phyloP scores from a whole-genome alignment of 2,329 filamentous ascomycete species.

The Penicillium sp. region DNA sequence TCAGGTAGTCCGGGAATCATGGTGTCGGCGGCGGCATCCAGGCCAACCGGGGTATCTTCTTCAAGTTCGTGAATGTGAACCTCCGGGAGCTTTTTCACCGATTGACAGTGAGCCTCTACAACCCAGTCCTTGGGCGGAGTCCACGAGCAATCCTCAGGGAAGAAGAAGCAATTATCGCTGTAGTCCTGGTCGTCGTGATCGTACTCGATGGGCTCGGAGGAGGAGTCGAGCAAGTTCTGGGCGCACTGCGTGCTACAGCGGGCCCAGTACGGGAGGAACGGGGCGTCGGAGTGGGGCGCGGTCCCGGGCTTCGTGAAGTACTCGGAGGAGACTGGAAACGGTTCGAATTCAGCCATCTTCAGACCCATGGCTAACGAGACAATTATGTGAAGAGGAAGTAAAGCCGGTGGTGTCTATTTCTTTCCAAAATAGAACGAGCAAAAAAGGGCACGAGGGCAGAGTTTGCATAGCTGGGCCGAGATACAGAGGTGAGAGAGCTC shows the following conservation, averaged over 20 bases:
- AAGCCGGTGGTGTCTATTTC: constrained; percentile 4
- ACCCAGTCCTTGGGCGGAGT: constrained; percentile 36
- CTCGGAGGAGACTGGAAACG: constrained; percentile 23
- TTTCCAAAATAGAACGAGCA: constrained; percentile 6
- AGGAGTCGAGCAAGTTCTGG: constrained; percentile 42
- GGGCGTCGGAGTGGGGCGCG: constrained; percentile 19
- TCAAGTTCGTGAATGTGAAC: constrained; percentile 4
- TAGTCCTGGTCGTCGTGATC: constrained; percentile 46
- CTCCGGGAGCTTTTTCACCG: constrained; percentile 8
- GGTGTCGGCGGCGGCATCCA: constrained; percentile 28
- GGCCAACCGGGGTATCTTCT: constrained; percentile 16
- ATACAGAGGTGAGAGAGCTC: not conserved
- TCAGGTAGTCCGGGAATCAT: constrained; percentile 46
- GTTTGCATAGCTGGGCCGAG: constrained; percentile 13
- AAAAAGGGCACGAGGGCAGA: constrained; percentile 9
- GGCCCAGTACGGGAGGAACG: constrained; percentile 43
- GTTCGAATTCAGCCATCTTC: constrained; percentile 32
- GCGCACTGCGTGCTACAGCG: constrained; percentile 41
- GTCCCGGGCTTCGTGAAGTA: constrained; percentile 15
- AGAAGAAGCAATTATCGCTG: constrained; percentile 47
- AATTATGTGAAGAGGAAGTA: not conserved
- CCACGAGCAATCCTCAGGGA: constrained; percentile 46
- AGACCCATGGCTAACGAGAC: constrained; percentile 19
- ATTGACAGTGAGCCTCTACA: constrained; percentile 26
- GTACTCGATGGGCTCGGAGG: constrained; percentile 46